Percentiles rank a stretch among this genome's conserved stretches.
phyloP scores from a whole-genome alignment of 805 yeast species.

The Suhomyces emberorum region DNA sequence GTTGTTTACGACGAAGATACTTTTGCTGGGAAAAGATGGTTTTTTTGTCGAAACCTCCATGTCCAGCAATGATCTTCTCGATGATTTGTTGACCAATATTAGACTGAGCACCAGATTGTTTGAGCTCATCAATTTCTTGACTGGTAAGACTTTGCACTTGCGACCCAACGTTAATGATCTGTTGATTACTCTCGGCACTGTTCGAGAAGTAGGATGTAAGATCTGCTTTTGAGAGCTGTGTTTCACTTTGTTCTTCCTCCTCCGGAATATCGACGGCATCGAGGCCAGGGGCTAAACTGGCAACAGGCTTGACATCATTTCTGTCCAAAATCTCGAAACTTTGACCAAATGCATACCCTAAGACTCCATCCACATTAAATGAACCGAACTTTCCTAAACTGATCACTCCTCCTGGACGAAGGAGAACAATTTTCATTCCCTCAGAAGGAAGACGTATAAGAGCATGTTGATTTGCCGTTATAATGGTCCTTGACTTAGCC shows the following conservation, averaged over 20 bases:
- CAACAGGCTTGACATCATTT: slow-evolving; percentile 47
- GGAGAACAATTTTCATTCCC: slow-evolving; percentile 67
- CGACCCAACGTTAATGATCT: slow-evolving; percentile 64
- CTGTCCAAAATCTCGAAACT: slow-evolving; percentile 78
- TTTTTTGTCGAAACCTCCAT: slow-evolving; percentile 82
- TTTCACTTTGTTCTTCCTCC: slow-evolving; percentile 14
- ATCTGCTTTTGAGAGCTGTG: slow-evolving; percentile 32
- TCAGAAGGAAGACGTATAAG: slow-evolving; percentile 80
- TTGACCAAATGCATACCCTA: slow-evolving; percentile 85
- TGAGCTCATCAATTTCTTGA: slow-evolving; percentile 83
- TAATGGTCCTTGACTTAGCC: slow-evolving; percentile 25
- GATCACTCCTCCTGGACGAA: slow-evolving; percentile 57
- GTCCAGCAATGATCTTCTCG: slow-evolving; percentile 76
- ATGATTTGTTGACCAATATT: slow-evolving; percentile 74
- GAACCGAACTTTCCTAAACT: slow-evolving; percentile 90
- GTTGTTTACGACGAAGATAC: slow-evolving; percentile 86
- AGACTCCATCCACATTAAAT: slow-evolving; percentile 66
- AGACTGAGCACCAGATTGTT: slow-evolving; percentile 61
- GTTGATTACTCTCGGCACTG: slow-evolving; percentile 60
- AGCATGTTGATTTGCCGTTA: slow-evolving; percentile 51
- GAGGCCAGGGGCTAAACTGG: slow-evolving; percentile 27
- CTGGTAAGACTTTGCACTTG: slow-evolving; percentile 68
- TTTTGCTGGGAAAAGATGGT: slow-evolving; percentile 89
- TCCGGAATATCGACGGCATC: slow-evolving; percentile 7
- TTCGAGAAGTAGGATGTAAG: slow-evolving; percentile 36